Percentiles rank a stretch among this genome's conserved stretches.
Conservation (phyloP, 2,329 filamentous ascomycete species). For the Ceratocystis papillata region DNA sequence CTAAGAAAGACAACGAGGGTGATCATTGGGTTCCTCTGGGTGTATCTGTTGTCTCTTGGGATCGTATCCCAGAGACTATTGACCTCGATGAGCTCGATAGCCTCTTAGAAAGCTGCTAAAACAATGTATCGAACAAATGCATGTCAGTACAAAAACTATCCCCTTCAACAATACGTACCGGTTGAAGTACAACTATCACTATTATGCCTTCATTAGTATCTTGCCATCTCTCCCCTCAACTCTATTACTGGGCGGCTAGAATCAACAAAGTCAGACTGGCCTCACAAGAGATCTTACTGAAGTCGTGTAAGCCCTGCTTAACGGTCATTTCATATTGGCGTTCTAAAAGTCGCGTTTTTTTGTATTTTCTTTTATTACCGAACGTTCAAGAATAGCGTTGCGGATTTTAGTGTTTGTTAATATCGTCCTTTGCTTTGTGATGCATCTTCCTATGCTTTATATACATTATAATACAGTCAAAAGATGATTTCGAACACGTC, state of each 20-base stretch:
- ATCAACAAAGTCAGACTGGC: neutral
- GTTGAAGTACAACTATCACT: neutral
- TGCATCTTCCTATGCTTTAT: conserved; percentile 9
- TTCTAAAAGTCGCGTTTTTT: neutral
- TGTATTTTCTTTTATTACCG: neutral
- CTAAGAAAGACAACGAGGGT: conserved; percentile 34
- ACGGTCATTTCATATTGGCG: too few relatives aligned
- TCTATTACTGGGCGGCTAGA: neutral
- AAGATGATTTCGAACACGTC: too few relatives aligned
- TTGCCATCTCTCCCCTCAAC: neutral
- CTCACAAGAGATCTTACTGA: neutral
- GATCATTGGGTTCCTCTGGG: conserved; percentile 33
- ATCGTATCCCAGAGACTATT: conserved; percentile 72
- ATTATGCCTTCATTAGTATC: neutral
- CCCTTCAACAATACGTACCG: neutral
- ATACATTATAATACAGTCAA: neutral
- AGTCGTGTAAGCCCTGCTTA: too few relatives aligned
- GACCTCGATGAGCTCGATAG: conserved; percentile 89
- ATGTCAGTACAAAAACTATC: neutral
- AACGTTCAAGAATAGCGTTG: neutral
- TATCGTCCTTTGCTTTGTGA: neutral
- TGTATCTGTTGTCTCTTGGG: conserved; percentile 37
- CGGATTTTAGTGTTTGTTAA: neutral
- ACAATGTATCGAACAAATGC: conserved; percentile 9
- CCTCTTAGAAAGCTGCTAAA: conserved; percentile 64